Evolutionary conservation across 192 early-diverging fungal species (phyloP).

Genomic region (Dispira simplex): DNA sequence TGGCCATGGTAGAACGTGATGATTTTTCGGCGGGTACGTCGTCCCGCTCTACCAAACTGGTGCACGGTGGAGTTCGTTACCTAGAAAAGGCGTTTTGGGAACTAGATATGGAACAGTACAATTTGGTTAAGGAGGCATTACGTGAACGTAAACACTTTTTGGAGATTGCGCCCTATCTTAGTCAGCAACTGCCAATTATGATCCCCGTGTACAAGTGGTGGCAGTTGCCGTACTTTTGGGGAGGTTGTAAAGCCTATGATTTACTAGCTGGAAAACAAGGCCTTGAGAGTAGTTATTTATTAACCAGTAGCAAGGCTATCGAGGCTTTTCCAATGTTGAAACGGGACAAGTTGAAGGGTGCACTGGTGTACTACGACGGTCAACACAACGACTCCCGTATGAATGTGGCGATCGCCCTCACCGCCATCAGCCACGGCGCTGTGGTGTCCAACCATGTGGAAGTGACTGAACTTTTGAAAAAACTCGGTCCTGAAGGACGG

Average conservation of each 20-base stretch:
- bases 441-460: slow-evolving; percentile 89
- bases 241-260: slow-evolving; percentile 87
- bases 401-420: slow-evolving; percentile 87
- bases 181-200: slow-evolving; percentile 87
- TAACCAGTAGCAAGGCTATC: slow-evolving; percentile 70
- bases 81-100: slow-evolving; percentile 92
- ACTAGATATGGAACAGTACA: slow-evolving; percentile 92
- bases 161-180: slow-evolving; percentile 90
- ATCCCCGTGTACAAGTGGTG: slow-evolving; percentile 91
- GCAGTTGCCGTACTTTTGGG: slow-evolving; percentile 95
- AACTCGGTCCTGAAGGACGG: slow-evolving; percentile 34
- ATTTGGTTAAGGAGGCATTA: slow-evolving; percentile 87
- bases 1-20: slow-evolving; percentile 90
- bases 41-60: slow-evolving; percentile 85
- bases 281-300: slow-evolving; percentile 65
- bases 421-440: slow-evolving; percentile 80
- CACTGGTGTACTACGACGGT: slow-evolving; percentile 93
- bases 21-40: slow-evolving; percentile 93
- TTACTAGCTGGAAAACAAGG: slow-evolving; percentile 72
- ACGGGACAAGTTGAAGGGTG: slow-evolving; percentile 74
- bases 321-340: slow-evolving; percentile 96
- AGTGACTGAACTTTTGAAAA: slow-evolving; percentile 67
- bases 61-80: slow-evolving; percentile 95
- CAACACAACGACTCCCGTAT: slow-evolving; percentile 97
- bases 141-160: slow-evolving; percentile 89